phyloP scores from a whole-genome alignment of 2,329 filamentous ascomycete genomes.

The Ampelomyces quisqualis region DNA sequence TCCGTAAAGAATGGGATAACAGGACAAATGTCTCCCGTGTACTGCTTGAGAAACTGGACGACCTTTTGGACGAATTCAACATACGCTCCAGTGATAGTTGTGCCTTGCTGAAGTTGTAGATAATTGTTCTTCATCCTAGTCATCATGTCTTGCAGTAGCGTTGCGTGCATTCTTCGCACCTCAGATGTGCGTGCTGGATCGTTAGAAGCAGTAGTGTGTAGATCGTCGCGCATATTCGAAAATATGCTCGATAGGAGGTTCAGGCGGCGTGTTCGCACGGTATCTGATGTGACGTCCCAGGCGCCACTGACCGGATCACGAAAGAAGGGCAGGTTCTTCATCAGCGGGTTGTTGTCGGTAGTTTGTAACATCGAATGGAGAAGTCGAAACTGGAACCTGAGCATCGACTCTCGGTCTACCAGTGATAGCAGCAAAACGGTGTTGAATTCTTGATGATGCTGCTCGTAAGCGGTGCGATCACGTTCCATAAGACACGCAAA shows the following conservation, averaged over 20 bases:
- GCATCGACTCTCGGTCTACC: constrained; percentile 59
- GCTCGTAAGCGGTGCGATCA: constrained; percentile 44
- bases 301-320: constrained; percentile 37
- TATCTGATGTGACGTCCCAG: constrained; percentile 53
- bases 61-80: constrained; percentile 63
- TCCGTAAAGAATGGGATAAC: constrained; percentile 63
- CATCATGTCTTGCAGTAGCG: constrained; percentile 60
- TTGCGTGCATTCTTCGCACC: constrained; percentile 51
- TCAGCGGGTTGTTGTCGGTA: constrained; percentile 49
- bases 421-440: constrained; percentile 56
- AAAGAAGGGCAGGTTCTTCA: constrained; percentile 61
- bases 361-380: constrained; percentile 56
- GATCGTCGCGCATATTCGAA: constrained; percentile 59
- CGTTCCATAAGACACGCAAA: constrained; percentile 45
- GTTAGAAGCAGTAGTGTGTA: constrained; percentile 39
- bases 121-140: constrained; percentile 62
- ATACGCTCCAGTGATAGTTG: constrained; percentile 54
- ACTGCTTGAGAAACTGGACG: constrained; percentile 61
- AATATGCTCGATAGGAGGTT: constrained; percentile 58
- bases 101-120: constrained; percentile 50
- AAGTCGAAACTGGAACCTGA: constrained; percentile 62
- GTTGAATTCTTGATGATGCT: constrained; percentile 54
- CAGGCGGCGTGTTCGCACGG: constrained; percentile 57
- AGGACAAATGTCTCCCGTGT: constrained; percentile 58
- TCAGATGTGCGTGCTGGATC: constrained; percentile 36